Evolutionary conservation across 352 stramenopile species (phyloP).

Genomic region (Phytopythium aichiense): DNA sequence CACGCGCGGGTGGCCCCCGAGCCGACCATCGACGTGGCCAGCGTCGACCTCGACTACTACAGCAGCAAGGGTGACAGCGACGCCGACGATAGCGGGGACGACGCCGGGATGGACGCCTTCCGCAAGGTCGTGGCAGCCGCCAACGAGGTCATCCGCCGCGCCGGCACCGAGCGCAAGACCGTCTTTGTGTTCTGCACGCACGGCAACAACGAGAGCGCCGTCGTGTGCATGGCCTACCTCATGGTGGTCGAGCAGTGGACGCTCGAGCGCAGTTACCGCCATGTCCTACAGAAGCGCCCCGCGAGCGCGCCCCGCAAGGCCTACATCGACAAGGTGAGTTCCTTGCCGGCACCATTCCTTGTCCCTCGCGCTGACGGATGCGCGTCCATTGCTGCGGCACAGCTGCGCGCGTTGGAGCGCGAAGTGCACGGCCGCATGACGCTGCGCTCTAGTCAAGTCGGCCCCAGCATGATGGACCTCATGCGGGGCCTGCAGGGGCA

Average conservation of each 20-base stretch:
- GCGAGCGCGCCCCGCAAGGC: constrained; percentile 53
- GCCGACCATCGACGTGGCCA: constrained; percentile 23
- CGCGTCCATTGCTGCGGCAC: too few relatives aligned
- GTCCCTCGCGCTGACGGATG: background rate
- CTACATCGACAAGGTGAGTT: constrained; percentile 64
- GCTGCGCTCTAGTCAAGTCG: constrained; percentile 52
- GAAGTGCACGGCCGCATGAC: constrained; percentile 60
- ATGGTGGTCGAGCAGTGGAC: constrained; percentile 57
- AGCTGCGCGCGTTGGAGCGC: constrained; percentile 49
- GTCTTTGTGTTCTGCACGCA: constrained; percentile 73
- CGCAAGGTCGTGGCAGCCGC: constrained; percentile 29
- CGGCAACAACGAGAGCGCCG: constrained; percentile 64
- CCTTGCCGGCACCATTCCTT: background rate
- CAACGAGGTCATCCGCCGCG: constrained; percentile 44
- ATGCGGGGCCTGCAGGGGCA: constrained; percentile 61
- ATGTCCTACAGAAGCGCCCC: constrained; percentile 54
- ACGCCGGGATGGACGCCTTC: constrained; percentile 60
- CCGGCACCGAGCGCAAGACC: constrained; percentile 33
- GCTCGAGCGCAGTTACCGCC: constrained; percentile 55
- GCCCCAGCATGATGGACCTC: constrained; percentile 72
- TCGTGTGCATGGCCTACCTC: constrained; percentile 64
- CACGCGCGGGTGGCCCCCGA: constrained; percentile 15
- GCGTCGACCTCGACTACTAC: constrained; percentile 64
- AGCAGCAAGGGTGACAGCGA: constrained; percentile 44
- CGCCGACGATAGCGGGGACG: constrained; percentile 28